Evolutionary conservation across 2,329 filamentous ascomycete genomes (phyloP).

Genomic region (Hansfordia pulvinata): DNA sequence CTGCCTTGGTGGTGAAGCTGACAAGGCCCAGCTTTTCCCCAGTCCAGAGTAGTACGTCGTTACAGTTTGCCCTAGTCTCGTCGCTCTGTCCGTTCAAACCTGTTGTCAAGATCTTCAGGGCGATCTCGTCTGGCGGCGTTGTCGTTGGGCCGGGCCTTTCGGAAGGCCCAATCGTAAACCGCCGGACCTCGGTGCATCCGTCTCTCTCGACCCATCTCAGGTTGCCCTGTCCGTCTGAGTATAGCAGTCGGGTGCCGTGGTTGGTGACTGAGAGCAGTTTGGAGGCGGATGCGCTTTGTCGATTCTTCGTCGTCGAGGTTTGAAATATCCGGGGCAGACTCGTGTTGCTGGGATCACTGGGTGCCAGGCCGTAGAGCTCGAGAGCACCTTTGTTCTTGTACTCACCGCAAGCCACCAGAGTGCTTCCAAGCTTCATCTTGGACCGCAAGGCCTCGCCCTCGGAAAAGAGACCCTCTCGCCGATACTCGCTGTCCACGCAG

Average conservation of each 20-base stretch:
- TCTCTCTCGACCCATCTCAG: constrained; percentile 89
- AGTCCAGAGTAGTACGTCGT: constrained; percentile 77
- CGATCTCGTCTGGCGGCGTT: constrained; percentile 55
- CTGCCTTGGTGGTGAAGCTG: constrained; percentile 39
- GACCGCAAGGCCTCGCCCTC: constrained; percentile 36
- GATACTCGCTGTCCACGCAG: constrained; percentile 43
- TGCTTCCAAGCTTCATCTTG: constrained; percentile 41
- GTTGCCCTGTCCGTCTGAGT: constrained; percentile 71
- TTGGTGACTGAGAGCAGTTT: constrained; percentile 71
- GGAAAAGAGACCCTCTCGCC: constrained; percentile 40
- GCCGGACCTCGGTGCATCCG: constrained; percentile 47
- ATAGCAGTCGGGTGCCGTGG: constrained; percentile 72
- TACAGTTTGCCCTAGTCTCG: constrained; percentile 27
- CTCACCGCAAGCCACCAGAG: constrained; percentile 70
- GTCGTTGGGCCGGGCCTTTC: constrained; percentile 27
- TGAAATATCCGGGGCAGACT: constrained; percentile 18
- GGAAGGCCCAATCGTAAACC: constrained; percentile 40
- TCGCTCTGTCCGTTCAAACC: constrained; percentile 13
- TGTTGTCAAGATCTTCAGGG: constrained; percentile 64
- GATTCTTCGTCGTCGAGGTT: constrained; percentile 54
- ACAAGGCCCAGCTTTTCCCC: constrained; percentile 71
- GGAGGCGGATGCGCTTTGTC: constrained; percentile 67
- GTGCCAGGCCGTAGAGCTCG: constrained; percentile 63
- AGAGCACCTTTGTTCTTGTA: constrained; percentile 87
- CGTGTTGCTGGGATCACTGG: constrained; percentile 11